Base-by-base conservation (phyloP, 768 basidiomycete species). In the Boletus reticuloceps region DNA sequence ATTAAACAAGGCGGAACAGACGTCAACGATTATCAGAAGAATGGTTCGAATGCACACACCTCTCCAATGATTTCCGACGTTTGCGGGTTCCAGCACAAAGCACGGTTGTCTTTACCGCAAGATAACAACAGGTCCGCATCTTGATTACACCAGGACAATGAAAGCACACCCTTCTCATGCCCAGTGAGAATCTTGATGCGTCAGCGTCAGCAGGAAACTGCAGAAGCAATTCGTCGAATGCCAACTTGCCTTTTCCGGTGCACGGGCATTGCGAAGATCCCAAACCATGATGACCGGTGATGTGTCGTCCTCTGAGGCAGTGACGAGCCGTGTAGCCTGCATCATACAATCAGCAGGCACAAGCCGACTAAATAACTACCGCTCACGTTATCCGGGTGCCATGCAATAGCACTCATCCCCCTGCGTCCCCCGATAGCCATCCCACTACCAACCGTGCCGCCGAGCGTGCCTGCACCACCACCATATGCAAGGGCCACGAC, bases 221-320 rank as follows among this genome's bases (percentile, higher is more conserved):
- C 14, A 50, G 34, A 46, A 48, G 22, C 7, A 39, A 12, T 6
- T n/a, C 3, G 20, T 29, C 17, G 47, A 50, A 37, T 5, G 16
- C 20, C 36, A 25, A 51, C 70, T 53, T 58, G 91, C 94, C 79
- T 94, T 94, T 73, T 99, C 97, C 1, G 97, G 97, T 4, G 96
- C 96, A 47, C 95, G 88, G n/a, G 95, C 91, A 67, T 98, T 98
- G 50, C 95, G 85, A 53, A 98, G 80, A 77, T 98, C 95, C 97
- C 97, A 99, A 43, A 98, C 84, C 91, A 98, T 94, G 66, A 98
- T 89, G 50, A 98, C 83, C 1, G 97, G 96, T 0, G 92, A 93
- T 20, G 89, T 84, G 69, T 99, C 97, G 62, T 98, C 95, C 69
- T 98, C 97, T 2, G 92, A 96, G 3, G 95, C 89, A 1, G 97